Evolutionary conservation across 192 early-diverging fungal genomes (phyloP).

Genomic region (Rhizophagus clarus): DNA sequence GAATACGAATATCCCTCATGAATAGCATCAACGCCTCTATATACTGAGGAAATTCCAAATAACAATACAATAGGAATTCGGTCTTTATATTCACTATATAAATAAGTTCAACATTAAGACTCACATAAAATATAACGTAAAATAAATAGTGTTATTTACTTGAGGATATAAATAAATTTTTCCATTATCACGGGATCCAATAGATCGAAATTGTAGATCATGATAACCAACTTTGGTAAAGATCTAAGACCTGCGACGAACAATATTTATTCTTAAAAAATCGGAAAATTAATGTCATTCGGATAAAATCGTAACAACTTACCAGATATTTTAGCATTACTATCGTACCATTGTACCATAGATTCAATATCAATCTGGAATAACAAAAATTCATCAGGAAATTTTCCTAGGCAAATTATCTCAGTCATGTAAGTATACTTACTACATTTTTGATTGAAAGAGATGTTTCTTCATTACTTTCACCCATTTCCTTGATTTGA

Average conservation of each 20-base stretch:
- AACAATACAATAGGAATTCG: slow-evolving; percentile 78
- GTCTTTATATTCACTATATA: slow-evolving; percentile 64
- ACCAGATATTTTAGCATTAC: background rate
- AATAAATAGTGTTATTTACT: slow-evolving; percentile 38
- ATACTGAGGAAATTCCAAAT: slow-evolving; percentile 86
- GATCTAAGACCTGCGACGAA: background rate
- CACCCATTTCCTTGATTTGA: background rate
- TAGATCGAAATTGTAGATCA: slow-evolving; percentile 87
- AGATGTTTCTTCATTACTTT: background rate
- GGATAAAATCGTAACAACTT: background rate
- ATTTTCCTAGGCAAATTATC: background rate
- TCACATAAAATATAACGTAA: background rate
- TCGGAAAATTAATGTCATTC: background rate
- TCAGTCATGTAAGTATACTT: background rate
- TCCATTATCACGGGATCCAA: slow-evolving; percentile 73
- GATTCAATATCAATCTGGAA: slow-evolving; percentile 8
- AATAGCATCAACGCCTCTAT: slow-evolving; percentile 58
- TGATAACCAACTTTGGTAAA: slow-evolving; percentile 61
- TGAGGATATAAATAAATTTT: slow-evolving; percentile 73
- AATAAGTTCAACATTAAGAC: background rate
- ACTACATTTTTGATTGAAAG: background rate
- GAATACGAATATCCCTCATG: slow-evolving; percentile 80
- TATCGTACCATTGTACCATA: background rate
- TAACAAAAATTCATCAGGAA: background rate
- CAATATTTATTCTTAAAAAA: background rate